Evolutionary conservation across 1,139 yeast species (phyloP).

Genomic region (Suhomyces bribrorum): DNA sequence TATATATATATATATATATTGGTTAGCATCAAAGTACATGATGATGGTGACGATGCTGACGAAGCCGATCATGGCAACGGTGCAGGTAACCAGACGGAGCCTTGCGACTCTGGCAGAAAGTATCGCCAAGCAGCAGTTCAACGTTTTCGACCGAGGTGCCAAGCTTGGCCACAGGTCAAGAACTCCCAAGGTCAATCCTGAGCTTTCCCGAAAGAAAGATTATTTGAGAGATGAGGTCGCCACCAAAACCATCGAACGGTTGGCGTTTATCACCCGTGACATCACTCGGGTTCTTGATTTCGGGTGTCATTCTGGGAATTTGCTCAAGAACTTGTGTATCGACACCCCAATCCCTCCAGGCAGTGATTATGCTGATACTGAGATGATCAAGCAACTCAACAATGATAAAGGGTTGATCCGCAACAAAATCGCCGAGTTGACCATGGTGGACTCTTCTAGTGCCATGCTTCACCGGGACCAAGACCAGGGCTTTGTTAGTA

Average conservation of each 20-base stretch:
- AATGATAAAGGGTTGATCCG: constrained; percentile 55
- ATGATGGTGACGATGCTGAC: constrained; percentile 4
- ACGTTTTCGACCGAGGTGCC: constrained; percentile 68
- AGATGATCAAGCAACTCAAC: constrained; percentile 41
- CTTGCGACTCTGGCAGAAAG: constrained; percentile 28
- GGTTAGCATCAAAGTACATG: no score
- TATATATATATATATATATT: no score
- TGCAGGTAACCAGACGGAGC: no score
- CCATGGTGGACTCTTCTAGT: constrained; percentile 68
- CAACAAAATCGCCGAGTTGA: constrained; percentile 54
- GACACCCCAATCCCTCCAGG: constrained; percentile 29
- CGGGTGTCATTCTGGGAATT: constrained; percentile 74
- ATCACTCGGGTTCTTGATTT: constrained; percentile 65
- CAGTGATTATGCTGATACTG: constrained; percentile 30
- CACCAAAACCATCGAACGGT: constrained; percentile 66
- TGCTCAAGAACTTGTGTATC: constrained; percentile 38
- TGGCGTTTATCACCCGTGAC: constrained; percentile 70
- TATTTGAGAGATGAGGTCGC: constrained; percentile 79
- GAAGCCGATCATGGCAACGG: no score
- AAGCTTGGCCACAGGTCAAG: constrained; percentile 62
- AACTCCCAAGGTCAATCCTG: constrained; percentile 46
- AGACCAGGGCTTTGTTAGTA: constrained; percentile 35
- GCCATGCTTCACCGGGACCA: constrained; percentile 55
- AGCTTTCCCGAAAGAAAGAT: constrained; percentile 60
- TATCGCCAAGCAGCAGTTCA: constrained; percentile 32